Evolutionary conservation across 2,329 filamentous ascomycete species (phyloP).

Genomic region (Aspergillus pseudoterreus): DNA sequence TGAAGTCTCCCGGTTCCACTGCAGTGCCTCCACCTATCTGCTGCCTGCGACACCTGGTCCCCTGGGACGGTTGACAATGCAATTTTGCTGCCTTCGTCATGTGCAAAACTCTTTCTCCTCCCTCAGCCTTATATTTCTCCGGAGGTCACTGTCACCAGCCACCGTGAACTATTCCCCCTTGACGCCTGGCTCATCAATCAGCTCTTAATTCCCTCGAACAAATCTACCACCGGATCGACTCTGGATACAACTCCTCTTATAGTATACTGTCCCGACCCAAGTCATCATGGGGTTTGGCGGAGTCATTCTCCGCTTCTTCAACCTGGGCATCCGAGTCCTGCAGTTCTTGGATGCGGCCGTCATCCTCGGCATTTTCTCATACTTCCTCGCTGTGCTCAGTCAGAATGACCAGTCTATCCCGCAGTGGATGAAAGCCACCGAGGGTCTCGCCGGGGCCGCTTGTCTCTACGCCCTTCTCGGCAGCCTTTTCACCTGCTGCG

Average conservation of each 20-base stretch:
- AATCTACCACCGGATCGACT: not conserved
- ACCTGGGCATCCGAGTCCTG: conserved; percentile 69
- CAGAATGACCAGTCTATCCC: conserved; percentile 63
- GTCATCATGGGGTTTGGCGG: conserved; percentile 57
- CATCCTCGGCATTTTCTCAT: conserved; percentile 75
- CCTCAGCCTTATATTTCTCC: conserved; percentile 6
- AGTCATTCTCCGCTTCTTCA: conserved; percentile 63
- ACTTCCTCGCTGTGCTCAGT: conserved; percentile 72
- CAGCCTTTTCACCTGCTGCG: conserved; percentile 71
- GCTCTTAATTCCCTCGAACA: not conserved
- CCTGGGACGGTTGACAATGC: conserved; percentile 13
- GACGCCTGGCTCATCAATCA: not conserved
- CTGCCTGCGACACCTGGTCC: conserved; percentile 11
- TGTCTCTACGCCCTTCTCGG: conserved; percentile 71
- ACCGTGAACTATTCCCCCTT: not conserved
- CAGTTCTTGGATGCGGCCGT: conserved; percentile 70
- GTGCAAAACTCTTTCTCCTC: conserved; percentile 8
- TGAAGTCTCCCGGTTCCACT: conserved; percentile 5
- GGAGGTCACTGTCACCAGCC: not conserved
- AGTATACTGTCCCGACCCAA: not conserved
- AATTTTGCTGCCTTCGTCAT: conserved; percentile 20
- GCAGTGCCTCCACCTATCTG: conserved; percentile 18
- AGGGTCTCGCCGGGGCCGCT: conserved; percentile 71
- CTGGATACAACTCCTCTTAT: not conserved
- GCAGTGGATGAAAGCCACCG: conserved; percentile 67